Evolutionary conservation across 2,329 filamentous ascomycete genomes (phyloP), one percentile per base, ranked within the genome.

Genomic region (Diaporthe sp.): DNA sequence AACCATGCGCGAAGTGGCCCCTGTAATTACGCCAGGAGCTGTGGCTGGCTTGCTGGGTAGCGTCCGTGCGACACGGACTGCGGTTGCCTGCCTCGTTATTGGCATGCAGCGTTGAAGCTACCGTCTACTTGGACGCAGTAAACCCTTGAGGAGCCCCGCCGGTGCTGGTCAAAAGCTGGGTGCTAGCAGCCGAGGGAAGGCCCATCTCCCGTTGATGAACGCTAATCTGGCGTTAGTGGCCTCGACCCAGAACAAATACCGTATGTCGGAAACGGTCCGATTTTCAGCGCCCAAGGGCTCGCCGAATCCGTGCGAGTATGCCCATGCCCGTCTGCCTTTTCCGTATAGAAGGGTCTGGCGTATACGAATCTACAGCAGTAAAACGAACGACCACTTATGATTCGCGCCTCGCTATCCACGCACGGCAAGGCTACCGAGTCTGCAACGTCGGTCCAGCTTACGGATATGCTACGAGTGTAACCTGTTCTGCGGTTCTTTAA

Each of bases 191-290:
- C 31, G 10, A 39, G 46, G 15, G 34, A 28, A 51, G 46, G 46
- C 46, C 46, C 34, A 53, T 49, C 31, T 68, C 31, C 9, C 46
- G 5, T 53, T 25, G 46, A 68, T 68, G 31, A 53, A 39, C 22
- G 46, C 65, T 15, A 68, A 42, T 68, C 46, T 68, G 46, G 13
- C 65, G 22, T 68, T 53, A 10, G 39, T 68, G 34, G 46, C 34
- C 46, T 39, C 31, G 34, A 68, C 65, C 46, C 65, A 68, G 65
- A 42, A 28, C 46, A 15, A 39, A 28, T 68, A 39, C 39, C 25
- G 59, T 31, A 22, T 39, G 65, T 68, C 65, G 65, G 65, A 53
- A 53, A 68, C 31, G 65, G 46, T 68, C 65, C 65, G 65, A 28
- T 22, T 19, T 49, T 39, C 46, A 53, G 65, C 34, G n/a, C 22